Base-by-base conservation (phyloP, 768 basidiomycete species). In the Leccinum subgranulosum region DNA sequence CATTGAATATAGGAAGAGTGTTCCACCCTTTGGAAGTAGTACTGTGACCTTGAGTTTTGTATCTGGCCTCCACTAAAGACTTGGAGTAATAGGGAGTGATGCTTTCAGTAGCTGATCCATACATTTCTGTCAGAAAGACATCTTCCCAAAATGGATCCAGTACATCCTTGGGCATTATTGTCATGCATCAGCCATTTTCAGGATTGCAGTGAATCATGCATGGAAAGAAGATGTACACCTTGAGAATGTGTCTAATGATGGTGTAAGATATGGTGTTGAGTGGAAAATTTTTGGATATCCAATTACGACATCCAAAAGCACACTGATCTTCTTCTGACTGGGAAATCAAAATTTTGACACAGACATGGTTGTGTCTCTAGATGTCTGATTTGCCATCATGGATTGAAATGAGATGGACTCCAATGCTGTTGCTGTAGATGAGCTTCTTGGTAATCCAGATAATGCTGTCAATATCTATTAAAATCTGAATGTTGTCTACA, bases 331-430 rank as follows among this genome's bases (percentile, higher is more conserved):
- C 23, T 4, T 56, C 59, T 0, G 58, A 64, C 6, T 64, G 59
- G 1, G 59, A 59, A 0, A 64, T 17, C 2, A 55, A 49, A 10
- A 66, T 43, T 1, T 64, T 39, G 0, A 59, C 46, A 54, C 64
- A 66, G 6, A 60, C 19, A 31, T 66, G 65, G 3, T 66, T 66
- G 14, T 66, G 51, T 17, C 64, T 63, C 0, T 8, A 2, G 0
- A 66, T 67, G 0, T 28, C 52, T 3, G 55, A 19, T 45, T 49
- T 34, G 2, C 33, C 33, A 14, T 34, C 14, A 34, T 34, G 15
- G 33, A 34, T 15, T 6, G 33, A 14, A 34, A 10, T 34, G 5
- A 34, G 33, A 6, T 34, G 33, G 4, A 34, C 33, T 34, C 33
- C 33, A 34, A 34, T 34, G 33, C 33, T 34, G 6, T 14, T 34